Evolutionary conservation across 257 asterid genomes (phyloP), one percentile per base, ranked within the genome.

Genomic region (Nicotiana sylvestris): DNA sequence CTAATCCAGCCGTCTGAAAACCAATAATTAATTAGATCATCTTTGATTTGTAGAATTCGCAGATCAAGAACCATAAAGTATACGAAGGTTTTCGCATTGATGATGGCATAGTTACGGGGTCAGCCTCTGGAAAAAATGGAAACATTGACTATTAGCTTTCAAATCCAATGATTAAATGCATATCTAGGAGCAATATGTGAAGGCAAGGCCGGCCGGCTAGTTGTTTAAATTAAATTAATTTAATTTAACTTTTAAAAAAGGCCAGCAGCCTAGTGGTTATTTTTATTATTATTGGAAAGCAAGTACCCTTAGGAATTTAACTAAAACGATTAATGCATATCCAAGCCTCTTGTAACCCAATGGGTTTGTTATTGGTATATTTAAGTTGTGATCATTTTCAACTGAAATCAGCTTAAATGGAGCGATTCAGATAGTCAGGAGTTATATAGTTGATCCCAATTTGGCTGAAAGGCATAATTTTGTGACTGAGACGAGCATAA

Each of bases 1-100:
- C 64, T 74, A 51, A 25, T 76, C 64, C 8, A 27, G 80, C 80
- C 64, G 80, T 51, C 80, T 8, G 64, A 76, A 51, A 76, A 76
- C 80, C 30, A 76, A 15, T 76, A 49, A 76, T 51, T 74, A 74
- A 51, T 46, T 13, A 76, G 16, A 76, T 53, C 80, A 15, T 51
- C 16, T 15, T 76, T 27, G 80, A 27, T 27, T 76, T 49, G 27
- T 76, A 55, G 17, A 76, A 76, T 76, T 76, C 4, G 64, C 0
- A 3, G 62, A n/a, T 74, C 64, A 74, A 74, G 62, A 74, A 74
- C 62, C 27, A 74, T 74, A 1, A 74, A 51, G 80, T 74, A 74
- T 74, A 6, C 25, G 64, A 49, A 74, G 80, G 80, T 39, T 74
- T 74, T 74, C 49, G 16, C 80, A 74, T 7, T 27, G 80, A 49